Evolutionary conservation across 352 stramenopile genomes (phyloP).

Genomic region (Pythium insidiosum): DNA sequence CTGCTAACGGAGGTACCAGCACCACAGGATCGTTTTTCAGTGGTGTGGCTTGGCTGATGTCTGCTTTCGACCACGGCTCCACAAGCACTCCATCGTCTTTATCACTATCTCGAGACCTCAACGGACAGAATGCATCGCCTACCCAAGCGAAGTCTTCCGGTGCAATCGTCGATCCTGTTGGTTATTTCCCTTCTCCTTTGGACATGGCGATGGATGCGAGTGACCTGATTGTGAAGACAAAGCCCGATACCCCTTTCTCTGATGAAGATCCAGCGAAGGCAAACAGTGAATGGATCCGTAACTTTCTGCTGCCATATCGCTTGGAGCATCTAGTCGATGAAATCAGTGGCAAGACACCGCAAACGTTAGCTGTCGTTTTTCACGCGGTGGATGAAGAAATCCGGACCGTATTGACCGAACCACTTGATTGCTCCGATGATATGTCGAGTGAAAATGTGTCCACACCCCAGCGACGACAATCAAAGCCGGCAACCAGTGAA

Average conservation of each 20-base stretch:
- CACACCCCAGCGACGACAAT: no score
- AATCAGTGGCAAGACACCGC: slow-evolving; percentile 34
- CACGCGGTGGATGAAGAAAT: slow-evolving; percentile 50
- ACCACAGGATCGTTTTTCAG: slow-evolving; percentile 51
- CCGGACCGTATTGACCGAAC: slow-evolving; percentile 21
- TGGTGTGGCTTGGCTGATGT: slow-evolving; percentile 63
- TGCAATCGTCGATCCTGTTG: not conserved
- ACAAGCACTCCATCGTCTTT: no score
- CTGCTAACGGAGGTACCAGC: slow-evolving; percentile 10
- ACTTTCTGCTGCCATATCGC: slow-evolving; percentile 56
- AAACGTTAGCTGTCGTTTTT: slow-evolving; percentile 36
- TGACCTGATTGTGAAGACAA: slow-evolving; percentile 8
- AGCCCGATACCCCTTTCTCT: no score
- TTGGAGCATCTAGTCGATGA: slow-evolving; percentile 59
- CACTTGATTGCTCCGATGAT: no score
- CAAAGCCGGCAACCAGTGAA: not conserved
- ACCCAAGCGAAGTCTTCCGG: no score
- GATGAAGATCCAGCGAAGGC: not conserved
- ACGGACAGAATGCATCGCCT: no score
- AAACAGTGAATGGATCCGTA: slow-evolving; percentile 43
- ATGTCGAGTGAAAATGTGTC: no score
- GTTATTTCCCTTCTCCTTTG: not conserved
- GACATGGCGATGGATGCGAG: slow-evolving; percentile 4
- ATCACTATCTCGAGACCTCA: no score
- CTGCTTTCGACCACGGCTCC: slow-evolving; percentile 58